Evolutionary conservation across 129 eudicot species (phyloP), one percentile per base, ranked within the genome.

Genomic region (Rutidosis leptorrhynchoides): DNA sequence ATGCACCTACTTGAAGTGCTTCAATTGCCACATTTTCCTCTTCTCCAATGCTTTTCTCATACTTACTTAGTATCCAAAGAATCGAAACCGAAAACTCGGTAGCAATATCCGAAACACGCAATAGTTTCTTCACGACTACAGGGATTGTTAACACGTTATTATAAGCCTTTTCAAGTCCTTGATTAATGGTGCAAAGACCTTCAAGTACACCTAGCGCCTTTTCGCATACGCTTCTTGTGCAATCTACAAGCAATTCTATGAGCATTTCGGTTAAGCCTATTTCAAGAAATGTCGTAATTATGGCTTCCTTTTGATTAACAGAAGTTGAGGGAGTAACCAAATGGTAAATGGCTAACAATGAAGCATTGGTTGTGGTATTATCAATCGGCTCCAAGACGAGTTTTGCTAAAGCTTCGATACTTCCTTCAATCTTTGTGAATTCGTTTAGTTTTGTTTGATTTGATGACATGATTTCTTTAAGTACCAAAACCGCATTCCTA

Each of bases 1-100:
- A 84, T 29, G 83, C 87, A 23, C 95, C 95, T 0, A 79, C 73
- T 81, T 77, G 78, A 58, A 84, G 77, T 14, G 87, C 90, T 74
- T 82, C 87, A 15, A 67, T 75, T 26, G 79, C 33, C 32, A 64
- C 82, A 27, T 72, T 28, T 29, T 58, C 81, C 27, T 73, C 82
- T 4, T n/a, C 62, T 20, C 53, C 82, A 35, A 53, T 20, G 49
- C 73, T 62, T 29, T 74, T 64, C 52, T 76, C 89, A 67, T 74
- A 74, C 71, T 74, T 82, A 32, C 85, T 62, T 40, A 86, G 55
- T 58, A 57, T 80, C 89, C 86, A 86, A 7, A 83, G 57, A 30
- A 83, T 67, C 15, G 86, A 78, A 64, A 83, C 79, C 4, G 89
- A 78, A 69, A 83, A 78, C 69, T 83, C 89, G 0, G 86, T 80